phyloP scores from a whole-genome alignment of 768 basidiomycete genomes.

The Lactarius hengduanensis region DNA sequence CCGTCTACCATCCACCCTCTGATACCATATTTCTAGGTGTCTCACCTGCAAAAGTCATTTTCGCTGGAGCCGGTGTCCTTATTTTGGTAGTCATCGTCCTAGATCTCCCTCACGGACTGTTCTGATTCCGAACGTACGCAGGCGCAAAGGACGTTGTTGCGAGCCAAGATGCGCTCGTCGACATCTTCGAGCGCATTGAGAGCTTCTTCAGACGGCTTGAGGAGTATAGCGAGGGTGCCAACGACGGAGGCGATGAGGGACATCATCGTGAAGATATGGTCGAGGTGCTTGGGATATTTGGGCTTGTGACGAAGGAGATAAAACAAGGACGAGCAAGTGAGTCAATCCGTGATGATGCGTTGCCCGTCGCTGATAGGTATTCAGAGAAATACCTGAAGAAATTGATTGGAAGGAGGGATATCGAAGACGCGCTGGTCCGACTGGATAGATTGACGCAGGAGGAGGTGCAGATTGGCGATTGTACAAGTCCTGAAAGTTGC shows the following conservation, averaged over 20 bases:
- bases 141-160: not conserved
- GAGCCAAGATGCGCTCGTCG: not conserved
- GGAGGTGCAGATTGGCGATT: not conserved
- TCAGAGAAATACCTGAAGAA: not conserved
- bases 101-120: no score
- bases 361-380: not conserved
- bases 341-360: not conserved
- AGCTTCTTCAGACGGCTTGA: not conserved
- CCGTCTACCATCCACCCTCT: not conserved
- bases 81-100: not conserved
- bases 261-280: not conserved
- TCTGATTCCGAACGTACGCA: not conserved
- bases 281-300: not conserved
- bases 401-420: not conserved
- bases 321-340: not conserved
- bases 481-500: not conserved
- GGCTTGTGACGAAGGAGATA: not conserved
- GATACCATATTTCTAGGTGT: not conserved
- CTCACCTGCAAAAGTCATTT: not conserved
- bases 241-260: not conserved
- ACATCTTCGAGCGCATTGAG: not conserved
- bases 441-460: not conserved
- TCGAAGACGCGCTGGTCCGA: not conserved
- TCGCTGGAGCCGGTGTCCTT: not conserved
- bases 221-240: not conserved